Percentiles rank a stretch among this genome's conserved stretches.
Evolutionary conservation across 148 eudicot species (phyloP).

Genomic region (Diospyros lotus): DNA sequence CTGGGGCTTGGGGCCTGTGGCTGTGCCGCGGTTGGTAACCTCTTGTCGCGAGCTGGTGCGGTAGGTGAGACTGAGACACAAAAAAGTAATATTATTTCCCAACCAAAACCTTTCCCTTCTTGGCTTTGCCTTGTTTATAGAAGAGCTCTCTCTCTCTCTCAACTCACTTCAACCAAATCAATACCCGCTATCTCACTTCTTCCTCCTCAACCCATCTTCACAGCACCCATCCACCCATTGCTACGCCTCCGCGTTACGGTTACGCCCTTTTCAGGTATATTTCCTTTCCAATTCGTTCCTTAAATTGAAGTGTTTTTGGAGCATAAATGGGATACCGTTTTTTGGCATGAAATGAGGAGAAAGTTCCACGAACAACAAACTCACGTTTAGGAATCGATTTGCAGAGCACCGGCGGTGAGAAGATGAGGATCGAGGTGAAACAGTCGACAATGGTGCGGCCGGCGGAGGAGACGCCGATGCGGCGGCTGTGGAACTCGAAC

Average conservation of each 20-base stretch:
- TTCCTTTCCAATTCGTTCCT: not conserved
- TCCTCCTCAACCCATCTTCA: not conserved
- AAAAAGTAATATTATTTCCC: too few species aligned
- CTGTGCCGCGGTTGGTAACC: too few species aligned
- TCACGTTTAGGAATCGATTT: not conserved
- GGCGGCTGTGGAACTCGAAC: slow-evolving; percentile 34
- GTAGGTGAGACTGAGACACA: too few species aligned
- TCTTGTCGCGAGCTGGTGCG: too few species aligned
- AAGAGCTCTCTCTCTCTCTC: not conserved
- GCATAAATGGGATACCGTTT: not conserved
- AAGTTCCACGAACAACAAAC: not conserved
- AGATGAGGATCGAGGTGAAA: slow-evolving; percentile 26
- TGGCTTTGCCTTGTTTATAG: too few species aligned
- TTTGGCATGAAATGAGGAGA: not conserved
- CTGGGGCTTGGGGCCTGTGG: too few species aligned
- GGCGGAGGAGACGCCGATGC: slow-evolving; percentile 32
- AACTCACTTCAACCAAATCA: not conserved
- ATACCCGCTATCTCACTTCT: not conserved
- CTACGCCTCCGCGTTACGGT: not conserved
- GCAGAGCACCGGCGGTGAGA: not conserved
- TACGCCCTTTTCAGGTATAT: not conserved
- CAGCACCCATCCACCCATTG: not conserved
- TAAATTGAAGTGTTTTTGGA: not conserved
- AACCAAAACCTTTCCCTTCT: too few species aligned
- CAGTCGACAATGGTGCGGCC: slow-evolving; percentile 36